Evolutionary conservation across 2,329 filamentous ascomycete species (phyloP).

Genomic region (Penicillium sp.): DNA sequence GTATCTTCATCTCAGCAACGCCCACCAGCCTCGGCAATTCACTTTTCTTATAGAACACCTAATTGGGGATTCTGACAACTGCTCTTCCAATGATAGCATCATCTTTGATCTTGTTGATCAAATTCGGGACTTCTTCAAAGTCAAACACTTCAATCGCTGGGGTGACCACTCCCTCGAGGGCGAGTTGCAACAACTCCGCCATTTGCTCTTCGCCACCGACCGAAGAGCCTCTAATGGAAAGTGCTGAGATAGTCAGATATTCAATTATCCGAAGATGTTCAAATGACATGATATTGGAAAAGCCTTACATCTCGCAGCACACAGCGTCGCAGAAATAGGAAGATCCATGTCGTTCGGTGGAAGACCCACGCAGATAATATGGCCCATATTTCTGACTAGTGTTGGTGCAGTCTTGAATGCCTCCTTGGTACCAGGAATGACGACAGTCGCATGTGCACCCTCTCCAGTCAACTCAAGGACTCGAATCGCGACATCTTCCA

Average conservation of each 20-base stretch:
- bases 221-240: slow-evolving; percentile 22
- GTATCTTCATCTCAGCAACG: neutral
- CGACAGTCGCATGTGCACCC: slow-evolving; percentile 22
- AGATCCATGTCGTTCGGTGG: slow-evolving; percentile 22
- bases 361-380: slow-evolving; percentile 21
- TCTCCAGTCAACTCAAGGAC: slow-evolving; percentile 19
- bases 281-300: neutral
- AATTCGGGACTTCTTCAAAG: slow-evolving; percentile 12
- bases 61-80: slow-evolving; percentile 16
- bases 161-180: slow-evolving; percentile 13
- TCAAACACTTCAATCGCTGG: slow-evolving; percentile 19
- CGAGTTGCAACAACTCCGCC: slow-evolving; percentile 15
- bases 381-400: slow-evolving; percentile 20
- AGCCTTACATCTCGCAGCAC: slow-evolving; percentile 23
- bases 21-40: neutral
- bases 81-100: slow-evolving; percentile 21
- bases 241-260: slow-evolving; percentile 11
- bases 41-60: neutral
- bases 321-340: slow-evolving; percentile 22
- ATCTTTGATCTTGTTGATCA: slow-evolving; percentile 13
- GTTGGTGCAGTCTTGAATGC: slow-evolving; percentile 18
- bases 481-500: slow-evolving; percentile 18
- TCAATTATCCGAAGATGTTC: too few relatives aligned
- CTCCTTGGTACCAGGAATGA: slow-evolving; percentile 19
- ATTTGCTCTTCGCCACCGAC: slow-evolving; percentile 24